A percentile compares a stretch with the other conserved stretches of the same genome.
These are phyloP conservation scores for Tulasnella sp. DNA, from an alignment of 768 basidiomycete species.

Conservation along the genomic window DNA sequence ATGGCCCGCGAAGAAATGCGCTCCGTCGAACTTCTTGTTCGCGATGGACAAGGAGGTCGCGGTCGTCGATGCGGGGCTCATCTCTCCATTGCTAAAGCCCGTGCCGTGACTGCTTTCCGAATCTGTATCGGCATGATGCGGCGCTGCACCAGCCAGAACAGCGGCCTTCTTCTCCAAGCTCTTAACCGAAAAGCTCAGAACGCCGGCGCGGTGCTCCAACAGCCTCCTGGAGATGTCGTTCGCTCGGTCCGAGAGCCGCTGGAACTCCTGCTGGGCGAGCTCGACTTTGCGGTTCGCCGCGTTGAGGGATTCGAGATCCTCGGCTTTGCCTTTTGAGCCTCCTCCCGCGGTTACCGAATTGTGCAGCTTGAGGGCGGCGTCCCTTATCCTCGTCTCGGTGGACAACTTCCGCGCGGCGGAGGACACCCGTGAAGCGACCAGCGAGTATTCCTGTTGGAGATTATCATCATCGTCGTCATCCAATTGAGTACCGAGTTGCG, in stretches of 20 bases:
- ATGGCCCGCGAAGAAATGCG: slow-evolving; percentile 82
- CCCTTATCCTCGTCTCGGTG: slow-evolving; percentile 82
- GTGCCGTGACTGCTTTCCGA: slow-evolving; percentile 29
- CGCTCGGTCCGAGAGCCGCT: slow-evolving; percentile 60
- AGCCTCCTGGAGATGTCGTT: slow-evolving; percentile 61
- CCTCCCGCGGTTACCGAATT: slow-evolving; percentile 50
- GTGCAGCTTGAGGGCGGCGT: slow-evolving; percentile 72
- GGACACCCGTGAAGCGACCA: slow-evolving; percentile 60
- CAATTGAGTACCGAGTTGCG: slow-evolving; percentile 29
- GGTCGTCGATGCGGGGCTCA: slow-evolving; percentile 50
- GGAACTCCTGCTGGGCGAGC: slow-evolving; percentile 64
- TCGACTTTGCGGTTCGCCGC: slow-evolving; percentile 71
- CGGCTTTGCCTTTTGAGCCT: slow-evolving; percentile 44
- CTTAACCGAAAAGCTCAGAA: slow-evolving; percentile 67
- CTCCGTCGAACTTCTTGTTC: slow-evolving; percentile 68
- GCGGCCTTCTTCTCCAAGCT: slow-evolving; percentile 52
- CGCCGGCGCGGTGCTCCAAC: slow-evolving; percentile 78
- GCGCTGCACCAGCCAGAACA: neutral
- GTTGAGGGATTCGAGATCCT: slow-evolving; percentile 67
- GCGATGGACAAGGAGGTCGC: slow-evolving; percentile 43
- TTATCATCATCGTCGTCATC: slow-evolving; percentile 6
- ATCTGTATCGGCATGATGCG: slow-evolving; percentile 18
- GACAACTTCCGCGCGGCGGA: slow-evolving; percentile 70
- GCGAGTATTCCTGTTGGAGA: slow-evolving; percentile 61
- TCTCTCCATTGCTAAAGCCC: slow-evolving; percentile 34